Conservation (phyloP, 257 asterid species). For the Fraxinus cuspidata region DNA sequence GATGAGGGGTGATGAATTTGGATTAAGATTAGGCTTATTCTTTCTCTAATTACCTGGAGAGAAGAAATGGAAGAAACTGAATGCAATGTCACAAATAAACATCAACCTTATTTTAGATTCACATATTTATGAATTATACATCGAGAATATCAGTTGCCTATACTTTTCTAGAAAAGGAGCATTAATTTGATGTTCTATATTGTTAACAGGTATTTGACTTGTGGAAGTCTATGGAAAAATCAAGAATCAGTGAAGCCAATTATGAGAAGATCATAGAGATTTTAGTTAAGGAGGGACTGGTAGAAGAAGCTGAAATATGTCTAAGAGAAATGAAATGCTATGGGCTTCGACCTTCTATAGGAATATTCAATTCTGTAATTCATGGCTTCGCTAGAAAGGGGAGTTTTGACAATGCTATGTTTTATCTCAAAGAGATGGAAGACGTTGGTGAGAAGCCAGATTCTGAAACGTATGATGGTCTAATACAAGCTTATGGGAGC, state of each 20-base stretch:
- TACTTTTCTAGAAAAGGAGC: not conserved
- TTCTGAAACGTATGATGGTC: conserved; percentile 34
- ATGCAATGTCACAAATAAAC: not conserved
- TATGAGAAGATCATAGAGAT: conserved; percentile 30
- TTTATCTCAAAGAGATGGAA: conserved; percentile 35
- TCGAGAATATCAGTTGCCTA: not conserved
- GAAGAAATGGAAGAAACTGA: not conserved
- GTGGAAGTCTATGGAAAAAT: conserved; percentile 33
- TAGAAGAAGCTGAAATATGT: conserved; percentile 25
- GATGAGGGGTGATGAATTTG: not conserved
- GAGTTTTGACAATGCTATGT: conserved; percentile 22
- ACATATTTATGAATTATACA: not conserved
- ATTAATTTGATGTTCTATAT: not conserved
- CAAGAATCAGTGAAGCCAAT: conserved; percentile 25
- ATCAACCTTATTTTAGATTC: not conserved
- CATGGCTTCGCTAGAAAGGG: conserved; percentile 26
- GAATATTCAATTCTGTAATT: conserved; percentile 21
- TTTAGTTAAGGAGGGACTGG: conserved; percentile 27
- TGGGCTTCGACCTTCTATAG: conserved; percentile 22
- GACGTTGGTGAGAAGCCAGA: conserved; percentile 23
- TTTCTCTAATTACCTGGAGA: not conserved
- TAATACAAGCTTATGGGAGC: conserved; percentile 36
- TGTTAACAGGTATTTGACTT: conserved; percentile 29
- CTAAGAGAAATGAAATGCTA: conserved; percentile 28
- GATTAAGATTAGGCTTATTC: not conserved